These are phyloP conservation scores for Diaporthe citrichinensis DNA, from an alignment of 2,329 filamentous ascomycete genomes.

Conservation along the genomic window DNA sequence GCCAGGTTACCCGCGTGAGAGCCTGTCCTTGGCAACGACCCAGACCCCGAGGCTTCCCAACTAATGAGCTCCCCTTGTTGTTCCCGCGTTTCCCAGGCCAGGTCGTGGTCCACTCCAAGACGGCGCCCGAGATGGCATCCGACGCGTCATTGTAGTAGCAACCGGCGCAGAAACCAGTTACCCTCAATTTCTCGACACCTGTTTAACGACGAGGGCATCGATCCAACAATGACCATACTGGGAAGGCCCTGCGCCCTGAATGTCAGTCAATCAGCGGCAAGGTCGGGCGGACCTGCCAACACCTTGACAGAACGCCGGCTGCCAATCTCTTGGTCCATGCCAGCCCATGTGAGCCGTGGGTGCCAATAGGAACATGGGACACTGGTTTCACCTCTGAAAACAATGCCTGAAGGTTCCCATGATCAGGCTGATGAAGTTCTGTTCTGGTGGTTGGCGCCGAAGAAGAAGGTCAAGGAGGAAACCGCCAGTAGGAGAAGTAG, in stretches of 20 bases:
- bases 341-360: not conserved
- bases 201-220: not conserved
- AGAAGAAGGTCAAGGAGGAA: not conserved
- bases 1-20: not conserved
- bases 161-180: not conserved
- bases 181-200: not conserved
- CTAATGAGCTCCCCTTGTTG: not conserved
- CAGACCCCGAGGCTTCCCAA: not conserved
- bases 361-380: not conserved
- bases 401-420: not conserved
- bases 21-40: not conserved
- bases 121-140: too few relatives aligned
- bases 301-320: not conserved
- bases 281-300: not conserved
- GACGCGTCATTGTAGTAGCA: not conserved
- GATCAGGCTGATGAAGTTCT: not conserved
- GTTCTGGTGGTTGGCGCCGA: not conserved
- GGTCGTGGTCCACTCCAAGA: not conserved
- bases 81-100: not conserved
- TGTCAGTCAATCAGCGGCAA: not conserved
- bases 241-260: not conserved
- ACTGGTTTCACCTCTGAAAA: not conserved
- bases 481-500: not conserved
- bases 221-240: not conserved
- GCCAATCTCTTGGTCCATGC: too few relatives aligned